These are phyloP conservation scores for Canavalia gladiata DNA, from an alignment of 306 rosid species.

Conservation along the genomic window DNA sequence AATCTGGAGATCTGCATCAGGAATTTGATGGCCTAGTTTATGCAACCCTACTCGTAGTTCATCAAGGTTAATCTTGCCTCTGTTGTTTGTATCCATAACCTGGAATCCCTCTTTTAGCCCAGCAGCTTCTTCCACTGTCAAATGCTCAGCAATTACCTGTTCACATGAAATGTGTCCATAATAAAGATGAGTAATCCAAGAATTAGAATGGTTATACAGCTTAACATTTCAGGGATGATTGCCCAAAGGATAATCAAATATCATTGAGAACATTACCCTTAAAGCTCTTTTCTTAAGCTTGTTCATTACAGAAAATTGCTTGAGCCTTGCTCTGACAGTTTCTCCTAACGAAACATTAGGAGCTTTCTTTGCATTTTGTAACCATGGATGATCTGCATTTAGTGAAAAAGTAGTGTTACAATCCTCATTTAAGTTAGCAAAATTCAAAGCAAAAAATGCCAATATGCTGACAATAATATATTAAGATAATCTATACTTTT, in stretches of 20 bases:
- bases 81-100: conserved; percentile 74
- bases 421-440: conserved; percentile 29
- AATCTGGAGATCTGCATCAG: conserved; percentile 78
- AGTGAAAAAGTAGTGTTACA: conserved; percentile 36
- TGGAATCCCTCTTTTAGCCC: conserved; percentile 86
- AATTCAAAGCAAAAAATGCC: conserved; percentile 14
- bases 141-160: conserved; percentile 96
- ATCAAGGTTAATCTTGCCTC: conserved; percentile 81
- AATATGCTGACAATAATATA: conserved; percentile 9
- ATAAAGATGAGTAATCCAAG: background rate
- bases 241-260: conserved; percentile 32
- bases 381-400: conserved; percentile 95
- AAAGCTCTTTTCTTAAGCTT: conserved; percentile 98
- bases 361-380: conserved; percentile 88
- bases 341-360: conserved; percentile 96
- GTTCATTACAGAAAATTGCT: conserved; percentile 98
- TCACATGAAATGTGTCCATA: conserved; percentile 37
- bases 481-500: conserved; percentile 12
- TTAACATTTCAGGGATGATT: conserved; percentile 27
- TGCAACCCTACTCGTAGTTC: conserved; percentile 85
- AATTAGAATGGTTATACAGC: conserved; percentile 30
- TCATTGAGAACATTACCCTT: conserved; percentile 70
- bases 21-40: conserved; percentile 85
- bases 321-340: conserved; percentile 90
- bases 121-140: conserved; percentile 93